Percentiles rank a stretch among this genome's conserved stretches.
phyloP scores from a whole-genome alignment of 108 stramenopile species.

The Cyclotella kingstonii region DNA sequence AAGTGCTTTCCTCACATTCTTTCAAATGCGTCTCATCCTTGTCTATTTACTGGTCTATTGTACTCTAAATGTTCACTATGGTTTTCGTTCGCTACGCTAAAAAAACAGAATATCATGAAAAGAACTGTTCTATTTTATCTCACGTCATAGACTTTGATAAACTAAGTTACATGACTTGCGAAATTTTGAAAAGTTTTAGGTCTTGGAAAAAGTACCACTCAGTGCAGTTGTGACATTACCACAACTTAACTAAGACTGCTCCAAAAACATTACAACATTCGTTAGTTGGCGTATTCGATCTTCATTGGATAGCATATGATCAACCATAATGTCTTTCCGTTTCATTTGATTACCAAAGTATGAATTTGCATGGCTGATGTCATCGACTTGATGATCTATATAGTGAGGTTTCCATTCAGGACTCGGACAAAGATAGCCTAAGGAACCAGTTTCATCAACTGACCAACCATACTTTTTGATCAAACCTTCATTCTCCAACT shows the following conservation, averaged over 20 bases:
- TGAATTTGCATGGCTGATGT: background rate
- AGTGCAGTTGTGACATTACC: constrained; percentile 10
- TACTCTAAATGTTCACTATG: too few relatives aligned
- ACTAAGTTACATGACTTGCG: too few relatives aligned
- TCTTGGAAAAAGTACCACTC: background rate
- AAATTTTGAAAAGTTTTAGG: background rate
- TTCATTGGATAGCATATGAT: constrained; percentile 11
- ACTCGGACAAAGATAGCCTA: constrained; percentile 32
- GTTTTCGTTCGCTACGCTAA: too few relatives aligned
- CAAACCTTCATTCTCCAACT: constrained; percentile 12
- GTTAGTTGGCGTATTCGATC: constrained; percentile 33
- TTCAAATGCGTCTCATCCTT: too few relatives aligned
- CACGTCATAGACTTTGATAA: too few relatives aligned
- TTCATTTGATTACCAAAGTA: background rate
- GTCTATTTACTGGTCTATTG: too few relatives aligned
- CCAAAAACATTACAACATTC: constrained; percentile 47
- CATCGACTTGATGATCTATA: constrained; percentile 7
- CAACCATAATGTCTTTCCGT: constrained; percentile 11
- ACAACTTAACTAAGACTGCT: constrained; percentile 45
- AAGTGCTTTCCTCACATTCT: too few relatives aligned
- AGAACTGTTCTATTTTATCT: too few relatives aligned
- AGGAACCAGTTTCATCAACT: constrained; percentile 3
- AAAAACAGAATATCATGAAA: too few relatives aligned
- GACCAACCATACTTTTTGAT: constrained; percentile 29
- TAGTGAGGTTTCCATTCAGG: constrained; percentile 5